phyloP scores from a whole-genome alignment of 306 rosid species.

The Geum urbanum region DNA sequence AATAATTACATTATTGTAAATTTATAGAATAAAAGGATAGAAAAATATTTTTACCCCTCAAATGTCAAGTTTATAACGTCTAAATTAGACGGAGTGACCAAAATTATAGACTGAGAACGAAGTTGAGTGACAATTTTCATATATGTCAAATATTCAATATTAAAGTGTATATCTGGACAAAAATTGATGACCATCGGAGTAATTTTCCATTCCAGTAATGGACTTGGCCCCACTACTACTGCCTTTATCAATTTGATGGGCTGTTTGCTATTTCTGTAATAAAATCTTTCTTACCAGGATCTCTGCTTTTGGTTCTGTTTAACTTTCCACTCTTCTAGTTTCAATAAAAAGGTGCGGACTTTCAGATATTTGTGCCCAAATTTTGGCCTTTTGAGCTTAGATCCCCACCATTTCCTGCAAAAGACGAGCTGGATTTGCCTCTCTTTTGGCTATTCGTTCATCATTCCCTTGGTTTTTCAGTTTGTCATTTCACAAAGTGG shows the following conservation, averaged over 20 bases:
- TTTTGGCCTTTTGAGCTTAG: slow-evolving; percentile 41
- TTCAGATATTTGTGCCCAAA: slow-evolving; percentile 32
- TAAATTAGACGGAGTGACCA: no score
- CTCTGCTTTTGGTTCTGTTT: slow-evolving; percentile 28
- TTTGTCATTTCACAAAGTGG: slow-evolving; percentile 32
- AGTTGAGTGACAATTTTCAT: no score
- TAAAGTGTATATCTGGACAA: no score
- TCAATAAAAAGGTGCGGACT: slow-evolving; percentile 15
- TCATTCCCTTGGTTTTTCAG: slow-evolving; percentile 40
- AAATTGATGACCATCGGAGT: no score
- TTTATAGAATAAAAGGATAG: no score
- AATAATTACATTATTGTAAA: no score
- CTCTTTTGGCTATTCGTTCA: slow-evolving; percentile 29
- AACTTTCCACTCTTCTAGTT: slow-evolving; percentile 21
- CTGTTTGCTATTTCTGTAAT: neutral
- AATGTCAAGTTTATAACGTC: no score
- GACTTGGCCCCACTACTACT: slow-evolving; percentile 1
- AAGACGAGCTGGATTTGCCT: slow-evolving; percentile 39
- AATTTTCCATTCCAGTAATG: no score
- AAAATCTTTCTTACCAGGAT: slow-evolving; percentile 25
- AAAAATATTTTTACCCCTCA: no score
- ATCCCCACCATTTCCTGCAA: slow-evolving; percentile 45
- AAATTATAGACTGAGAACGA: no score
- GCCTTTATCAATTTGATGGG: neutral
- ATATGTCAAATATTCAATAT: no score